phyloP scores from a whole-genome alignment of 768 basidiomycete species.

The Mrakia frigida region DNA sequence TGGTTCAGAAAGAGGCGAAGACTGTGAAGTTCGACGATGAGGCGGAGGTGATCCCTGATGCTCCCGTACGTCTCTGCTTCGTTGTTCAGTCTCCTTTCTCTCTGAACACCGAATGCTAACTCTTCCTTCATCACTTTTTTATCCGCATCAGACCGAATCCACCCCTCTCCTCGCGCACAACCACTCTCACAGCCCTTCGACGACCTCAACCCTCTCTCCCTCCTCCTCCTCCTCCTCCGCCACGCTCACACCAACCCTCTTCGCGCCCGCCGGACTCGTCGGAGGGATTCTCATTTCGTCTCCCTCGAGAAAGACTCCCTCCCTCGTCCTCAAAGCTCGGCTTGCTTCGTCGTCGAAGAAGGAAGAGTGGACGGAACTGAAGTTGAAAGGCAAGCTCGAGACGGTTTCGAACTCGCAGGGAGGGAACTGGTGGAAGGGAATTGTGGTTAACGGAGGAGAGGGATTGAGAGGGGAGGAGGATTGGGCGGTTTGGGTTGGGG shows the following conservation, averaged over 20 bases:
- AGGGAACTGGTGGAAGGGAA: background rate
- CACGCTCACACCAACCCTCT: background rate
- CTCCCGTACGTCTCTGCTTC: background rate
- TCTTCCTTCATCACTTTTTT: too few relatives aligned
- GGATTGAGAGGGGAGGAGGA: background rate
- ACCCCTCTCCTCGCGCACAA: background rate
- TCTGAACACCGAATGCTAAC: background rate
- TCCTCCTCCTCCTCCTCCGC: background rate
- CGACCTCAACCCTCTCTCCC: background rate
- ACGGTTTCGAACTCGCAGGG: background rate
- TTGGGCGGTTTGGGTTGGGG: background rate
- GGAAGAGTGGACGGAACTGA: background rate
- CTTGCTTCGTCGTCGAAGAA: background rate
- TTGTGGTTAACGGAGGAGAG: background rate
- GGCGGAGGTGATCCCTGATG: background rate
- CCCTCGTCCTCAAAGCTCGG: background rate
- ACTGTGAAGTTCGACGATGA: background rate
- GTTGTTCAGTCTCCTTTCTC: background rate
- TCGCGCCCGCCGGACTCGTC: background rate
- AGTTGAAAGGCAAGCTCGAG: background rate
- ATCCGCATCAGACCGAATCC: background rate
- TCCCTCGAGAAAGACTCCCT: background rate
- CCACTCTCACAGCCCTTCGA: background rate
- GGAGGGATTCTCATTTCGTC: background rate
- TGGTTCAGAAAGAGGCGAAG: background rate